Base-by-base conservation (phyloP, 202 grass and related monocot species). In the Setaria viridis region DNA sequence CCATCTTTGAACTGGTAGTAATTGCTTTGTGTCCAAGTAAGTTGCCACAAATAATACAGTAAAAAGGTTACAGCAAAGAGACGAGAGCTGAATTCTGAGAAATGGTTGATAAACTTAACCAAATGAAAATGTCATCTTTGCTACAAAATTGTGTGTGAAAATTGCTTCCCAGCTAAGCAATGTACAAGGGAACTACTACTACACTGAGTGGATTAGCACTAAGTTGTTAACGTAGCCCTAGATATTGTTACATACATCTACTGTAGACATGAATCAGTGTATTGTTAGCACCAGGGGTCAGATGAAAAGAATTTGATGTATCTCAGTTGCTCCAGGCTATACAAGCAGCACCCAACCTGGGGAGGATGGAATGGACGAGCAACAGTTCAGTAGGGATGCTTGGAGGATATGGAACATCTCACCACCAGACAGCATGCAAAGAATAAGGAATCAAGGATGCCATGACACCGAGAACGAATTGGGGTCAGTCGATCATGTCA, bases 371-470 rank as follows among this genome's bases (percentile, higher is more conserved):
- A 77, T 70, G 65, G 50, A 85, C 51, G 46, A 51, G 67, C 57
- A 85, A 85, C 45, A 15, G 72, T 83, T 77, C 81, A 85, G 80
- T 71, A 30, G 59, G 58, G 79, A 37, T 84, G 77, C 72, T 75
- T 81, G 72, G 50, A 53, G 77, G 49, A 55, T 53, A 76, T 62
- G 11, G 25, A 88, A 77, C 41, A 88, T 85, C 76, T 78, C 72
- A 82, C 82, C 89, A 85, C 85, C 82, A 88, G 72, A 88, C 41
- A 49, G 89, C 77, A 80, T 34, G 54, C 57, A 94, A 90, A 90
- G 92, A 99, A 96, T 91, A 85, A 84, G 80, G 74, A 86, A 95
- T 96, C 87, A 85, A 84, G 80, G 77, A 85, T 54, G 81, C 83
- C 67, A 84, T 64, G 63, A 78, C 48, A 21, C 74, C 47, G 25